phyloP scores from a whole-genome alignment of 2,329 filamentous ascomycete genomes.

The Chaetoscypha palmicola region DNA sequence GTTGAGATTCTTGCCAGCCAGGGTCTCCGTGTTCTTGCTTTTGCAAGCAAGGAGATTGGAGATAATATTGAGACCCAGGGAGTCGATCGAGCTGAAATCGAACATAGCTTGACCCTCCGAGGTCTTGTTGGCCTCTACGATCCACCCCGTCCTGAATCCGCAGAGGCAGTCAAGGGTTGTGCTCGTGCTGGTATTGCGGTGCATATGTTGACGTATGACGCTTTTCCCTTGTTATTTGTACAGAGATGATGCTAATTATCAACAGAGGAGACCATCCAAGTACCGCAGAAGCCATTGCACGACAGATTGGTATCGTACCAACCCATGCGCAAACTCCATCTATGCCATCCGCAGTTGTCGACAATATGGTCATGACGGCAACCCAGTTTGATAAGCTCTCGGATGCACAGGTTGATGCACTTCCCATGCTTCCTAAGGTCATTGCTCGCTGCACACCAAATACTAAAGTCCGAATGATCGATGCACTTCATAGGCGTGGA shows the following conservation, averaged over 20 bases:
- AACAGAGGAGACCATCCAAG: slow-evolving; percentile 62
- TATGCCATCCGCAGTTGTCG: slow-evolving; percentile 35
- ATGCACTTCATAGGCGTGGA: slow-evolving; percentile 43
- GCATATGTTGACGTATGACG: slow-evolving; percentile 67
- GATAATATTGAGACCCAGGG: slow-evolving; percentile 23
- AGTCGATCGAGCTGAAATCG: slow-evolving; percentile 46
- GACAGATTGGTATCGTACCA: slow-evolving; percentile 54
- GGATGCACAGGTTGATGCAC: slow-evolving; percentile 42
- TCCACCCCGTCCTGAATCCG: slow-evolving; percentile 61
- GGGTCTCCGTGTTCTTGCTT: no score
- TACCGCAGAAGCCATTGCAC: slow-evolving; percentile 59
- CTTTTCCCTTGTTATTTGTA: no score
- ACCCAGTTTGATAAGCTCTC: slow-evolving; percentile 39
- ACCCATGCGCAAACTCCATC: slow-evolving; percentile 30
- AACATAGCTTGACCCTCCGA: slow-evolving; percentile 55
- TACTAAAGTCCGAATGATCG: slow-evolving; percentile 49
- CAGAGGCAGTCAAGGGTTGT: slow-evolving; percentile 51
- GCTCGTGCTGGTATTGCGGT: slow-evolving; percentile 56
- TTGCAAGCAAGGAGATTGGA: no score
- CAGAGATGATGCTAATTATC: no score
- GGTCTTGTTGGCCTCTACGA: slow-evolving; percentile 68
- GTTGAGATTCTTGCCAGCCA: slow-evolving; percentile 60
- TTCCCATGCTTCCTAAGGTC: slow-evolving; percentile 44
- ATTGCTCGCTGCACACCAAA: slow-evolving; percentile 46
- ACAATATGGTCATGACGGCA: slow-evolving; percentile 46